Conservation (phyloP, 257 asterid species). For the Linderniella brevidens region DNA sequence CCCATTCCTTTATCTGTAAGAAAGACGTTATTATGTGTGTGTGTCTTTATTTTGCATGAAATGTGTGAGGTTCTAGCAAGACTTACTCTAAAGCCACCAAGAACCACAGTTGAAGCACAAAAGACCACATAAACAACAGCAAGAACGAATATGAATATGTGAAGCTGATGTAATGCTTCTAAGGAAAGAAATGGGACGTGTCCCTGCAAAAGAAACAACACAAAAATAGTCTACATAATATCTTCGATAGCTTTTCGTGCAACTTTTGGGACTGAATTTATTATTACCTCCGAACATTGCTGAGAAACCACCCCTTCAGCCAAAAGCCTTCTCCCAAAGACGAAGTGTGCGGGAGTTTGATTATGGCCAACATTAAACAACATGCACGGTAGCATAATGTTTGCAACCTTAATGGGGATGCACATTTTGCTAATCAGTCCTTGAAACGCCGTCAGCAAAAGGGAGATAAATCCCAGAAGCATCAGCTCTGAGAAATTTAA, state of each 20-base stretch:
- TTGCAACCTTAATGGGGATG: constrained; percentile 31
- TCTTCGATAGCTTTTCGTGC: not conserved
- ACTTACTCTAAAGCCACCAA: constrained; percentile 54
- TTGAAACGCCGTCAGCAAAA: constrained; percentile 61
- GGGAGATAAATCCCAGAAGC: constrained; percentile 87
- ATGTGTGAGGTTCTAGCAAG: not conserved
- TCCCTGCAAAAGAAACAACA: constrained; percentile 28
- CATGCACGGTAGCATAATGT: constrained; percentile 71
- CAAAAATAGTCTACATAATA: not conserved
- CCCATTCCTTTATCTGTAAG: constrained; percentile 59
- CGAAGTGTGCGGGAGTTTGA: not conserved
- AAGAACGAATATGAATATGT: constrained; percentile 73
- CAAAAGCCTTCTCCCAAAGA: constrained; percentile 25
- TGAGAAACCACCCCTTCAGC: constrained; percentile 13
- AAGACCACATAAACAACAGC: constrained; percentile 66
- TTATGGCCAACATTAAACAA: constrained; percentile 4
- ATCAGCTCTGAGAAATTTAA: constrained; percentile 45
- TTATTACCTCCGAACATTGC: constrained; percentile 30
- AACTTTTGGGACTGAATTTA: not conserved
- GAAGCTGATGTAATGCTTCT: constrained; percentile 83
- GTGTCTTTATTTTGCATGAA: not conserved
- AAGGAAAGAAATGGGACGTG: constrained; percentile 39
- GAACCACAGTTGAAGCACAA: constrained; percentile 62
- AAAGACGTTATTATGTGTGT: not conserved
- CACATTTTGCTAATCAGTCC: constrained; percentile 37